Evolutionary conservation across 257 asterid genomes (phyloP).

Genomic region (Solanum pinnatisectum): DNA sequence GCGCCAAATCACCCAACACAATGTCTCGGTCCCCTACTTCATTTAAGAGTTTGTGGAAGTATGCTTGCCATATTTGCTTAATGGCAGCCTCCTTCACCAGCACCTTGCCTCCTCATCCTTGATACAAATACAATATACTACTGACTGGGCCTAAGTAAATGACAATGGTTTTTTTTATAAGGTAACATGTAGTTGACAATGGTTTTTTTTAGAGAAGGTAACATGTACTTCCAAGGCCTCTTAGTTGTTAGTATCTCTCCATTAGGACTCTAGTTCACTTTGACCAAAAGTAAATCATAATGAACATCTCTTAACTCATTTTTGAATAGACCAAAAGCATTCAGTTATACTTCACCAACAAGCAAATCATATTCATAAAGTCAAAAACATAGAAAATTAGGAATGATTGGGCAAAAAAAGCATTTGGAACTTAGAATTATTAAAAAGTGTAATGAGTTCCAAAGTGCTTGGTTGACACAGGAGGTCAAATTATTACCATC

Average conservation of each 20-base stretch:
- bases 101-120: not conserved
- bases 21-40: too few species aligned
- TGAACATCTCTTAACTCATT: not conserved
- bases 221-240: not conserved
- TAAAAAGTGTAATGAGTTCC: not conserved
- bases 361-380: not conserved
- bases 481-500: not conserved
- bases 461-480: not conserved
- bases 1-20: too few species aligned
- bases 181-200: not conserved
- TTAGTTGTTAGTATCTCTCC: not conserved
- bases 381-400: not conserved
- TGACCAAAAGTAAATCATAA: not conserved
- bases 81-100: too few species aligned
- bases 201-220: not conserved
- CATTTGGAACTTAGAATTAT: not conserved
- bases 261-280: not conserved
- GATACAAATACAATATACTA: not conserved
- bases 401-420: not conserved
- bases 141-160: not conserved
- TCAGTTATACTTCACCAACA: not conserved
- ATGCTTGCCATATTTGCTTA: too few species aligned
- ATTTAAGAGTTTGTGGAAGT: too few species aligned
- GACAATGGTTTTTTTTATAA: not conserved
- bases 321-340: not conserved